Evolutionary conservation across 2,329 filamentous ascomycete species (phyloP), one percentile per base, ranked within the genome.

Genomic region (Trichoderma gracile): DNA sequence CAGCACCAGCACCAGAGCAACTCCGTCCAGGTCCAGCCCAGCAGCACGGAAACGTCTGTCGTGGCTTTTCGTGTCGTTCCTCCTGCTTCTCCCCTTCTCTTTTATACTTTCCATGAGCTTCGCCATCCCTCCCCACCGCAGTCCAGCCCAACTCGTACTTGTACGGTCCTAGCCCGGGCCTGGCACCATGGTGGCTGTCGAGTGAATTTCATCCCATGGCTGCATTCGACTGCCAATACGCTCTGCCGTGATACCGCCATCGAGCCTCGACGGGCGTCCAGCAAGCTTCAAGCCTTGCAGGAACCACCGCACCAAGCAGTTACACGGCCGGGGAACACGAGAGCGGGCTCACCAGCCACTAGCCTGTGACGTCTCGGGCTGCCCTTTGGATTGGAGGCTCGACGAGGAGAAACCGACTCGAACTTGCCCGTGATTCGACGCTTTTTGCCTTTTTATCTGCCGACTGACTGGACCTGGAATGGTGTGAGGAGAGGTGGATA

Each of bases 251-350:
- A 65, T 61, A 66, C 65, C 47, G 53, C 50, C 49, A 42, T 61
- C 47, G 43, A 56, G 33, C 33, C 38, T 47, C 63, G 55, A 46
- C 47, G 50, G 63, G 59, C 59, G 50, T 53, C 10, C 27, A 54
- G 27, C 63, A 61, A 65, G 63, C 63, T 60, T 55, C 63, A 49
- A 65, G 55, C 63, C 50, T 56, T 58, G 52, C 53, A 57, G 53
- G 61, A 50, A 55, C 60, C 52, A 63, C 49, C 33, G 46, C 60
- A 19, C 52, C 52, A 40, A 56, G 42, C 33, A 55, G 49, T 53
- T 62, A 12, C 49, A 62, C 46, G 38, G 30, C 49, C 47, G 52
- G 45, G 46, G 21, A 64, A 64, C 53, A 50, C 53, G 53, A 64
- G 53, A 52, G 53, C 53, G 45, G 38, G 54, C 54, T 64, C 61